Evolutionary conservation across 495 filamentous ascomycete genomes (phyloP), one percentile per base, ranked within the genome.

Genomic region (Penicilliopsis zonata): DNA sequence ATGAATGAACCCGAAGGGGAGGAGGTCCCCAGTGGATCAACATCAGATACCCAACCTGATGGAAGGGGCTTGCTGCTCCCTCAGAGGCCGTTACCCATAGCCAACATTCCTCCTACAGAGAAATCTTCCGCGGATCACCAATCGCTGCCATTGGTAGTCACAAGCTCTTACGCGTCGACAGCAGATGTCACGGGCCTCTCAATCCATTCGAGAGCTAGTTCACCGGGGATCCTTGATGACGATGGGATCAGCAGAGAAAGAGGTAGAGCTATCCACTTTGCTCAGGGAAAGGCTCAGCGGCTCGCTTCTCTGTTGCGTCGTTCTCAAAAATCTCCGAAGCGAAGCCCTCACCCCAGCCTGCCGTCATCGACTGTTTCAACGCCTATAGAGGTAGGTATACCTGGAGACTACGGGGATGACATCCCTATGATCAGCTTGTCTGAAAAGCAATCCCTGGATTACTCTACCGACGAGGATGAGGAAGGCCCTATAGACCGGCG

Each of bases 51-150:
- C 46, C 50, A 41, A 40, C 34, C 38, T 35, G 50, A 56, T 31
- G 34, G 35, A 47, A 56, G 52, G 52, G 52, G 40, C 22, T n/a
- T n/a, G n/a, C 39, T 45, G 42, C 46, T 61, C 30, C 53, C 44
- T 28, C 58, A 61, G 44, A 54, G 41, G 32, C 55, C 59, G 20
- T 35, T 44, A 30, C 57, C 56, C 39, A 52, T 48, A 14, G 54
- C 54, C 39, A 61, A 46, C 58, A 63, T 64, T 64, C 58, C 60
- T 39, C 35, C 33, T 28, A 34, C 46, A 31, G 57, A 53, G 41
- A 57, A 38, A 30, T 19, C 34, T n/a, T 21, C 47, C 35, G 14
- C 37, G 20, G 47, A 49, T 30, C 32, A 44, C 37, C 52, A 43
- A 37, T 44, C 37, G 20, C 37, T 34, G 17, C 40, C 48, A 31